These are phyloP conservation scores for Colletotrichum sp. DNA, from an alignment of 2,329 filamentous ascomycete species.

Conservation along the genomic window DNA sequence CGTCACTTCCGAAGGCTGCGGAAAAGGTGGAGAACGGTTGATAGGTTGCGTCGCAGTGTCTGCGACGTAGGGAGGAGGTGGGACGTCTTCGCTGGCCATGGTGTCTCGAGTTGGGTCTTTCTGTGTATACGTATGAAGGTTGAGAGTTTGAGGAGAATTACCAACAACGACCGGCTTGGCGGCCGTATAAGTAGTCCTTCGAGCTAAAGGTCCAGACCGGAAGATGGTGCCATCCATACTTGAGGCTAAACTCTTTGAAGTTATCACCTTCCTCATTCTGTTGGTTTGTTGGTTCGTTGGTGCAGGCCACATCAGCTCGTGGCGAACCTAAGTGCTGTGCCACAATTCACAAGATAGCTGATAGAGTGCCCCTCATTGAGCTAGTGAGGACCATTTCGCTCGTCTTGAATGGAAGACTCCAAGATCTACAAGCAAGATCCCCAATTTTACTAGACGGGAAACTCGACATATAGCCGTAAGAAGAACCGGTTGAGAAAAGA, in stretches of 20 bases:
- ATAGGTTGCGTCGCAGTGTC: neutral
- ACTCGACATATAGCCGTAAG: too few relatives aligned
- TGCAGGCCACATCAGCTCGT: neutral
- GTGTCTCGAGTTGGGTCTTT: rapidly evolving
- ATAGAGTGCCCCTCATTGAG: neutral
- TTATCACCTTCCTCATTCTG: neutral
- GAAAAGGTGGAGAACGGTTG: neutral
- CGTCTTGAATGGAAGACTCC: neutral
- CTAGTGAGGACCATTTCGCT: rapidly evolving
- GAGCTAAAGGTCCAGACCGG: neutral
- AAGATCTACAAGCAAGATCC: too few relatives aligned
- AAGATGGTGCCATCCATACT: neutral
- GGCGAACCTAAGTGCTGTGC: neutral
- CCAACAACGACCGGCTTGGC: neutral
- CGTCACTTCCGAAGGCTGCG: neutral
- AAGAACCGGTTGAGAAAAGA: too few relatives aligned
- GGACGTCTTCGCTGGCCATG: neutral
- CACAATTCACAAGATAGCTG: neutral
- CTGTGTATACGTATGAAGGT: neutral
- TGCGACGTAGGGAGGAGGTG: neutral
- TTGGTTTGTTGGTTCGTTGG: neutral
- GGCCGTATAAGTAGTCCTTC: neutral
- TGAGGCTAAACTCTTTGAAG: neutral
- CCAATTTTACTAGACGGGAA: too few relatives aligned
- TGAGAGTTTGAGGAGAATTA: neutral